phyloP scores from a whole-genome alignment of 148 eudicot species.

The Polygonum aviculare region DNA sequence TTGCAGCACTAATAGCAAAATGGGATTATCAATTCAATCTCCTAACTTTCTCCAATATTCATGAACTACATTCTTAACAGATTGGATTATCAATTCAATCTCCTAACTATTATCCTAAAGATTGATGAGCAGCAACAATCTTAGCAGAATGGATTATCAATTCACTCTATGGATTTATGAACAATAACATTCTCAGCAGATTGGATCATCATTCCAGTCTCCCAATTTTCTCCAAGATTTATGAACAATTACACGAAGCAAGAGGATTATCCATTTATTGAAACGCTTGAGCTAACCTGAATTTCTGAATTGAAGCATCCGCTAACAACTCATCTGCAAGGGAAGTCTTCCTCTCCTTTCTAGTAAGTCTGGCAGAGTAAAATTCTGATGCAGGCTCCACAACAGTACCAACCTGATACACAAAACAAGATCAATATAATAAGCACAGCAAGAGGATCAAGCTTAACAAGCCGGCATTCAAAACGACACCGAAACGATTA shows the following conservation, averaged over 20 bases:
- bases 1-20: too few species aligned
- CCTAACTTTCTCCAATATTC: not conserved
- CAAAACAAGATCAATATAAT: not conserved
- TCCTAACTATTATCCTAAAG: not conserved
- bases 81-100: too few species aligned
- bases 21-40: not conserved
- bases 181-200: not conserved
- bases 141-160: too few species aligned
- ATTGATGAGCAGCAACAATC: not conserved
- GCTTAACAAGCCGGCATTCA: not conserved
- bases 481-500: too few species aligned
- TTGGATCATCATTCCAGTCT: not conserved
- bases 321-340: constrained; percentile 81
- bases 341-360: constrained; percentile 69
- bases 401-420: constrained; percentile 70
- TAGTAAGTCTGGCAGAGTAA: constrained; percentile 61
- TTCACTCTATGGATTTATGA: not conserved
- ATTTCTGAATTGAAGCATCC: constrained; percentile 39
- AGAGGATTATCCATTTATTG: not conserved
- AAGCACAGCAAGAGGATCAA: not conserved
- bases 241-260: not conserved
- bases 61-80: not conserved
- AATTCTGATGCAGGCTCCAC: constrained; percentile 60
- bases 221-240: not conserved
- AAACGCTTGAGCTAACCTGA: constrained; percentile 38